A percentile compares a stretch with the other conserved stretches of the same genome.
Evolutionary conservation across 345 rosid species (phyloP).

Genomic region (thale cress (Arabidopsis thaliana)): TAIR10.1 NC_003076.8:25057001-25057500

Average conservation of each 20-base stretch:
- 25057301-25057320: slow-evolving; percentile 80
- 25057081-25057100: slow-evolving; percentile 39
- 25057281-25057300: slow-evolving; percentile 86
- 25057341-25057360: slow-evolving; percentile 72
- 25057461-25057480: slow-evolving; percentile 23
- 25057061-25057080: slow-evolving; percentile 90
- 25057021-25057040: slow-evolving; percentile 91
- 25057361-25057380: slow-evolving; percentile 77
- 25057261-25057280: slow-evolving; percentile 83
- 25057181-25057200: slow-evolving; percentile 63
- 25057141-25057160: slow-evolving; percentile 38
- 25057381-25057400: slow-evolving; percentile 74
- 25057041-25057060: slow-evolving; percentile 89
- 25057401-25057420: slow-evolving; percentile 58
- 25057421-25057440: neutral
- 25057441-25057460: slow-evolving; percentile 19
- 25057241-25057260: slow-evolving; percentile 60
- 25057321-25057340: slow-evolving; percentile 71
- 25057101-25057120: slow-evolving; percentile 47
- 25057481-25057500: slow-evolving; percentile 56
- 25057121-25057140: slow-evolving; percentile 47
- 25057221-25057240: slow-evolving; percentile 70
- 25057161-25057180: slow-evolving; percentile 57
- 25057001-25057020: slow-evolving; percentile 90
- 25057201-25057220: slow-evolving; percentile 50